Conservation (phyloP, 148 eudicot genomes). For the Persicaria tinctoria region DNA sequence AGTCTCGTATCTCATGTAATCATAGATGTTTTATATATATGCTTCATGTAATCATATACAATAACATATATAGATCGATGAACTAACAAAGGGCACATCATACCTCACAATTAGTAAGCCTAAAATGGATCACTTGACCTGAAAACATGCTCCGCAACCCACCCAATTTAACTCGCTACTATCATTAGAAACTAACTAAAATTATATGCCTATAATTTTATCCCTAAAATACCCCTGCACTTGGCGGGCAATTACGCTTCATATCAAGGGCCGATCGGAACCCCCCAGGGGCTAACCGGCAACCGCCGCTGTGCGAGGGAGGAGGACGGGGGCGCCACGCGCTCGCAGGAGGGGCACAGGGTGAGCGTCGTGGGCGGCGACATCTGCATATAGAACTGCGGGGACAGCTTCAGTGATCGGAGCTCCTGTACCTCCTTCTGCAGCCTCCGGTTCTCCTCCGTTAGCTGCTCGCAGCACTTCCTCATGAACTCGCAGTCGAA, state of each 20-base stretch:
- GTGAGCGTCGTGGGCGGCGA: constrained; percentile 79
- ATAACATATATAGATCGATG: too few species aligned
- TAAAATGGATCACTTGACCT: background rate
- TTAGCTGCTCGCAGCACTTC: constrained; percentile 56
- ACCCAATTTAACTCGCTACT: background rate
- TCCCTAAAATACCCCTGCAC: background rate
- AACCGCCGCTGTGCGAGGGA: background rate
- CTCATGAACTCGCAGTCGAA: constrained; percentile 60
- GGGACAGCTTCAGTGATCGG: constrained; percentile 52
- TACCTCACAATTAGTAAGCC: background rate
- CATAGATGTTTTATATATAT: too few species aligned
- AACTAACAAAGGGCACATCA: background rate
- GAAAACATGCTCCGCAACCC: background rate
- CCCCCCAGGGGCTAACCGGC: background rate
- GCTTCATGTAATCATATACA: too few species aligned
- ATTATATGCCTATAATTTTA: too few species aligned
- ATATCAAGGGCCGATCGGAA: background rate
- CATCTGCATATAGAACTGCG: constrained; percentile 76
- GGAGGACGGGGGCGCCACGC: constrained; percentile 46
- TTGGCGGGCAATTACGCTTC: background rate
- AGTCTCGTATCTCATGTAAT: too few species aligned
- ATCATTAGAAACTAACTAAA: too few species aligned
- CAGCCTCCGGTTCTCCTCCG: constrained; percentile 61
- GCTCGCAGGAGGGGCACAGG: constrained; percentile 79
- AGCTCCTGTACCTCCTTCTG: constrained; percentile 67